Conservation (phyloP, 306 rosid genomes). For the Prunus mongolica region DNA sequence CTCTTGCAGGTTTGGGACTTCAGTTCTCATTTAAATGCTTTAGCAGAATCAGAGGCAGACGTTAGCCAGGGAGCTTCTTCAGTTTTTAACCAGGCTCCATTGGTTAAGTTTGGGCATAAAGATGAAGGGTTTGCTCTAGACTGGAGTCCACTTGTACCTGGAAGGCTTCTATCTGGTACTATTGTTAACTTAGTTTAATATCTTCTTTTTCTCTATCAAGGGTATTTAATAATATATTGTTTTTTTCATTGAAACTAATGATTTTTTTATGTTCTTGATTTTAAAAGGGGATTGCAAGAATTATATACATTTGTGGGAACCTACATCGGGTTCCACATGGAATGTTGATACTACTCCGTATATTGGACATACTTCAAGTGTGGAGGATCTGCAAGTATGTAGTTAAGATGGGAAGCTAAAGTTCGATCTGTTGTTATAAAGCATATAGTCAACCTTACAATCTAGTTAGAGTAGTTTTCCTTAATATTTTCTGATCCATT, state of each 20-base stretch:
- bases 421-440: constrained; percentile 19
- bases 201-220: background rate
- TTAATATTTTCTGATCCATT: constrained; percentile 7
- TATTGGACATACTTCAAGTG: constrained; percentile 72
- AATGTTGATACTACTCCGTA: constrained; percentile 63
- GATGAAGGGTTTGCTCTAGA: constrained; percentile 94
- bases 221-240: constrained; percentile 4
- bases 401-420: constrained; percentile 12
- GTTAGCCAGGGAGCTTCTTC: constrained; percentile 64
- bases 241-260: constrained; percentile 1
- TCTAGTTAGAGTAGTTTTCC: background rate
- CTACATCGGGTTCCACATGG: constrained; percentile 71
- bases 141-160: constrained; percentile 77
- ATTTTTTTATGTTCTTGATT: constrained; percentile 7
- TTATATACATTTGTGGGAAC: constrained; percentile 83
- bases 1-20: constrained; percentile 80
- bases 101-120: constrained; percentile 60
- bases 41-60: constrained; percentile 70
- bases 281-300: constrained; percentile 80
- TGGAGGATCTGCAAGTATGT: constrained; percentile 89
- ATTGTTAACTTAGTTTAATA: background rate
- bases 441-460: background rate
- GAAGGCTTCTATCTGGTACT: constrained; percentile 86
- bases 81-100: constrained; percentile 62
- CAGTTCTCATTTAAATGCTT: constrained; percentile 71